Evolutionary conservation across 345 rosid species (phyloP).

Genomic region (Aurinia saxatilis): DNA sequence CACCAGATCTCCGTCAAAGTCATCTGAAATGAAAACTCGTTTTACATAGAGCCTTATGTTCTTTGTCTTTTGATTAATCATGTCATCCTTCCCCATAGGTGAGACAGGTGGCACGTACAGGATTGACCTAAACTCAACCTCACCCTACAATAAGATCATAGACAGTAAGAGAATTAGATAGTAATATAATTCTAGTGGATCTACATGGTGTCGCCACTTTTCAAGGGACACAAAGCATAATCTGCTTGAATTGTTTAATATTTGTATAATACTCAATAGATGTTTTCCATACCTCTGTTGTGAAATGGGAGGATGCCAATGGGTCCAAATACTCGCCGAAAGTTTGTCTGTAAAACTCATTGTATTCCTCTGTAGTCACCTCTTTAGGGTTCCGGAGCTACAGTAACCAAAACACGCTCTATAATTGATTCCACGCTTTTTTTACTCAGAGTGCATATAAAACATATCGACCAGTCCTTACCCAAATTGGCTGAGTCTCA

Average conservation of each 20-base stretch:
- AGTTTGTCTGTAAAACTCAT: slow-evolving; percentile 83
- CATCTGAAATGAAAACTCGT: slow-evolving; percentile 93
- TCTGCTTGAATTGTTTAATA: background rate
- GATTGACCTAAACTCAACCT: slow-evolving; percentile 94
- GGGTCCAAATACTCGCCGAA: slow-evolving; percentile 94
- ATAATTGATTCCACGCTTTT: background rate
- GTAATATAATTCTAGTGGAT: background rate
- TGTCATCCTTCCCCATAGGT: slow-evolving; percentile 77
- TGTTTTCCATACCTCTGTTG: slow-evolving; percentile 68
- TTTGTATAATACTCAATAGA: background rate
- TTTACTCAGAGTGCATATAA: background rate
- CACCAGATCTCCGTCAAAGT: slow-evolving; percentile 98
- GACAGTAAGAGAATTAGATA: slow-evolving; percentile 1
- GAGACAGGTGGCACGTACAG: slow-evolving; percentile 80
- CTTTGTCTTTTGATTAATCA: slow-evolving; percentile 85
- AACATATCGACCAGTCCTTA: slow-evolving; percentile 16
- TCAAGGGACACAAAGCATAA: background rate
- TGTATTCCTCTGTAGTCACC: slow-evolving; percentile 80
- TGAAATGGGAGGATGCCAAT: slow-evolving; percentile 90
- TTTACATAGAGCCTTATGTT: slow-evolving; percentile 94
- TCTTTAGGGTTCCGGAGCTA: slow-evolving; percentile 96
- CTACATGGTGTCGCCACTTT: background rate
- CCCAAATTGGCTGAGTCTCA: slow-evolving; percentile 99
- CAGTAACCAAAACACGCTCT: slow-evolving; percentile 14
- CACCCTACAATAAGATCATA: slow-evolving; percentile 56